Base-by-base conservation (phyloP, 495 filamentous ascomycete species). In the Staphylotrichum longicolle region DNA sequence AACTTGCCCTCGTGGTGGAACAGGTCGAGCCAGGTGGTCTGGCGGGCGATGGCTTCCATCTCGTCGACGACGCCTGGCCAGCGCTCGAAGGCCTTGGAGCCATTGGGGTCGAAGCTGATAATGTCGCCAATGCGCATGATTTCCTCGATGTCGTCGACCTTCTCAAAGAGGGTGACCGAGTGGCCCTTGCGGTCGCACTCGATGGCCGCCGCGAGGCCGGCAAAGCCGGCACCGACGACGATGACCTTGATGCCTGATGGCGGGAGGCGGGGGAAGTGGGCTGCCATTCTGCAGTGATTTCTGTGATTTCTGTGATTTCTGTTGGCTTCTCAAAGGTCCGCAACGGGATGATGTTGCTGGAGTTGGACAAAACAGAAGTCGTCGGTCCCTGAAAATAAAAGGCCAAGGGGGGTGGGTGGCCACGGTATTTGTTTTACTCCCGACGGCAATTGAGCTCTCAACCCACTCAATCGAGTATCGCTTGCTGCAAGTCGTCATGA, bases 211-310 rank as follows among this genome's bases (percentile, higher is more conserved):
- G 83, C 78, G 8, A 87, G 75, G 5, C 85, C 85, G 35, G 80
- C 86, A 54, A 87, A 84, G 33, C 86, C 84, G 5, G 78, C 80
- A n/a, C 84, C 85, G 35, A 87, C 81, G 49, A 86, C 76, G 5
- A 87, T 68, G 33, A 87, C 78, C 40, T 78, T 75, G 59, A 86
- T 85, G n/a, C 82, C 81, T 30, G 76, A 68, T 5, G 68, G 68
- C 32, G 67, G 67, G 5, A 63, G 64, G 32, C 70, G 67, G 5
- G 66, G 70, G 41, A 65, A 63, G 7, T 57, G 48, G 57, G 60
- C 56, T 1, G 66, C 59, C 68, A 66, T 68, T 12, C 6, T 62
- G 12, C 35, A 48, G 30, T 14, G 39, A 41, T 27, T 1, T 27
- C 1, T 27, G 20, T 14, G 39, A 41, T 27, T 1, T 27, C 1